Evolutionary conservation across 495 filamentous ascomycete genomes (phyloP), one percentile per base, ranked within the genome.

Genomic region (Penicillium egyptiacum): DNA sequence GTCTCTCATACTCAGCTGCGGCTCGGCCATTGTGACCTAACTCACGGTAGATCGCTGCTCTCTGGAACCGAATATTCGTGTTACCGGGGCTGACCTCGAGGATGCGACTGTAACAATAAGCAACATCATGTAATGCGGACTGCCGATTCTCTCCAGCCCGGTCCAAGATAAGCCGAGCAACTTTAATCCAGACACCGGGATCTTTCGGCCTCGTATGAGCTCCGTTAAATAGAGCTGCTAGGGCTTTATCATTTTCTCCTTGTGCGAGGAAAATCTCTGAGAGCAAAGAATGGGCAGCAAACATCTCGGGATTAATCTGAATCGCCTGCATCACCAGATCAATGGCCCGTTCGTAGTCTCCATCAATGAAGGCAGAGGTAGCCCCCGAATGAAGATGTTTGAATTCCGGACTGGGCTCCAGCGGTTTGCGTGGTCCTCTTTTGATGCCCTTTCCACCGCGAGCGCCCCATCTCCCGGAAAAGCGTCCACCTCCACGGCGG

Each of bases 231-330:
- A 88, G 71, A 55, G 87, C 88, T 20, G 79, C 80, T 31, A 91
- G 66, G 11, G 88, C 83, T 51, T 88, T 84, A 55, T 86, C 80
- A 40, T 81, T 78, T 43, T 90, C 79, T 4, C 87, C 88, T 59
- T 86, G 78, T 53, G 86, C 83, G 39, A 85, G 68, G 63, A 88
- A 85, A 46, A 92, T 85, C 30, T 90, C 83, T 0, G 89, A 87
- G 11, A 94, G 69, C 28, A 93, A 70, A 19, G 82, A 84, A 81
- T 93, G 91, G 26, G 91, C 88, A 20, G 83, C 78, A 58, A 88
- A 88, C 53, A 91, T 89, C 67, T 96, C 92, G 14, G 89, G 88
- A 65, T 96, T 96, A 62, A 86, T 80, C 55, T 88, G 82, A 50
- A 96, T 85, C 11, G 91, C 88, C 64, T 85, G 82, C 46, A 79